phyloP scores from a whole-genome alignment of 1,284 basidiomycete genomes.

The Cystobasidiaceae sp. region DNA sequence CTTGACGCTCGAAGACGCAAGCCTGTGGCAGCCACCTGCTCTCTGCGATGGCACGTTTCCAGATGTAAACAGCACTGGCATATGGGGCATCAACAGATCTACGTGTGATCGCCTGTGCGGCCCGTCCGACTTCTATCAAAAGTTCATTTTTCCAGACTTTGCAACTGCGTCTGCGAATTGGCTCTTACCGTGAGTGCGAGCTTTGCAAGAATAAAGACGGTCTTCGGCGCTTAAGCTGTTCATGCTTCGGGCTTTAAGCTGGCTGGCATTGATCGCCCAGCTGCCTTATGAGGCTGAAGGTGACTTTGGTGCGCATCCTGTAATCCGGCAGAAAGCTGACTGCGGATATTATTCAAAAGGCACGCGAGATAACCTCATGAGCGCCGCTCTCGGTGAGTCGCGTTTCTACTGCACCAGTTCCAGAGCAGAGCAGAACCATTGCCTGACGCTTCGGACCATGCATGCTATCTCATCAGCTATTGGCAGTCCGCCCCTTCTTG shows the following conservation, averaged over 20 bases:
- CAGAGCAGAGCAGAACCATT: background rate
- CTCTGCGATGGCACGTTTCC: too few species aligned
- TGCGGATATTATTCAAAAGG: background rate
- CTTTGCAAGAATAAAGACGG: too few species aligned
- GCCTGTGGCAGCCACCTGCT: too few species aligned
- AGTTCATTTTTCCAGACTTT: conserved; percentile 3
- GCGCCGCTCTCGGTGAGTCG: background rate
- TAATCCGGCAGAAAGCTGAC: background rate
- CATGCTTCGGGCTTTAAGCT: background rate
- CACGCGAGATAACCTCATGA: conserved; percentile 1
- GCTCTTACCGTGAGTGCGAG: conserved; percentile 7
- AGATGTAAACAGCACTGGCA: too few species aligned
- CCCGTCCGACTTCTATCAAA: background rate
- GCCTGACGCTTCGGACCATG: too few species aligned
- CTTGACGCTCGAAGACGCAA: too few species aligned
- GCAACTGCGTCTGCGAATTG: conserved; percentile 11
- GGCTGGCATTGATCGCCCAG: conserved; percentile 3
- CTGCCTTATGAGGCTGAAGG: conserved; percentile 7
- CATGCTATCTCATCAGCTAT: too few species aligned
- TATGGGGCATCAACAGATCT: too few species aligned
- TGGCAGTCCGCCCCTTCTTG: background rate
- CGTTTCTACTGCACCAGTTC: too few species aligned
- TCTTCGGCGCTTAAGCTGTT: background rate
- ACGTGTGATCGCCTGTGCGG: too few species aligned
- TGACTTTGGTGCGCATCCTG: background rate